phyloP scores from a whole-genome alignment of 2,329 filamentous ascomycete species.

The Aphanoascus verrucosus region DNA sequence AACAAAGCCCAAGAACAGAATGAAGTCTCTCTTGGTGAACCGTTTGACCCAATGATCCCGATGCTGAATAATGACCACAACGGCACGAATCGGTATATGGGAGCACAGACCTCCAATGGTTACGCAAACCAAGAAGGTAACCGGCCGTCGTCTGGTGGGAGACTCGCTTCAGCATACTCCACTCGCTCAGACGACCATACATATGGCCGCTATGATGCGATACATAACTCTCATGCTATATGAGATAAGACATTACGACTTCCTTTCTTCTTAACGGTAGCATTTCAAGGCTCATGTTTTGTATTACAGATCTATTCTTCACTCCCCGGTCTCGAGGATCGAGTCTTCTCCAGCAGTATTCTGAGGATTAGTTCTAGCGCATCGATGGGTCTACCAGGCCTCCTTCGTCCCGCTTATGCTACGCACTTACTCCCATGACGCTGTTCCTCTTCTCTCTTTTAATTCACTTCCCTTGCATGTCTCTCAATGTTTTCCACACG shows the following conservation, averaged over 20 bases:
- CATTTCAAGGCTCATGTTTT: background rate
- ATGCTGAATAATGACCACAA: constrained; percentile 23
- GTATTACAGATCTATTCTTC: background rate
- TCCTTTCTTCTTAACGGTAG: constrained; percentile 17
- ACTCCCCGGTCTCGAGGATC: background rate
- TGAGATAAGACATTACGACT: constrained; percentile 17
- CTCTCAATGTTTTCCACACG: background rate
- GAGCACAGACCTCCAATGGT: constrained; percentile 13
- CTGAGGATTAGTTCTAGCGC: background rate
- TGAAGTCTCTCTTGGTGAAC: constrained; percentile 21
- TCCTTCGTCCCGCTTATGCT: background rate
- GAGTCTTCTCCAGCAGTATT: background rate
- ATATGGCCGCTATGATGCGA: constrained; percentile 28
- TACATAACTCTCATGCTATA: constrained; percentile 27
- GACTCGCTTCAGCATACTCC: constrained; percentile 26
- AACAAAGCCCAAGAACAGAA: constrained; percentile 22
- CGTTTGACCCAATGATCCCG: constrained; percentile 26
- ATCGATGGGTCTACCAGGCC: background rate
- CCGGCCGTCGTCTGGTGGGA: constrained; percentile 20
- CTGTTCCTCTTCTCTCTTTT: background rate
- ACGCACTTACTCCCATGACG: background rate
- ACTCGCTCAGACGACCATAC: constrained; percentile 19
- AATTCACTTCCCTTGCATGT: background rate
- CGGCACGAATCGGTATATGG: constrained; percentile 20
- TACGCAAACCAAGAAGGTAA: constrained; percentile 19